Base-by-base conservation (phyloP, 2,329 filamentous ascomycete species). In the Penicillium thymicola region DNA sequence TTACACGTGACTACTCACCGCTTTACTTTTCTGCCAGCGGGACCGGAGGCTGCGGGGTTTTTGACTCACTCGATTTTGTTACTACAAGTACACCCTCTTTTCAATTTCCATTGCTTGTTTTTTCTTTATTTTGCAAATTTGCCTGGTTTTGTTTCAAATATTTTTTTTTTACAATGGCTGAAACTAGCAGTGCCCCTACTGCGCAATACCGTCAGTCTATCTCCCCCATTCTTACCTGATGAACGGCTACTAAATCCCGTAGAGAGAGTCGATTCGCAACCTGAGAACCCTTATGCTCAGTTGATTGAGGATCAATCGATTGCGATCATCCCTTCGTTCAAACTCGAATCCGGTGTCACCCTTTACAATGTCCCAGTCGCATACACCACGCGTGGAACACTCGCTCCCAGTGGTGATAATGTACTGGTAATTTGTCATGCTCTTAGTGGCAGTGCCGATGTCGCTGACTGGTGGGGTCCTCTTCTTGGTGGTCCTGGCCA, bases 231-330 rank as follows among this genome's bases (percentile, higher is more conserved):
- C 47, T 42, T 51, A 49, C 42, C 27, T 23, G 28, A n/a, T 66
- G 66, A 65, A 72, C 67, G 67, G 74, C 73, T 80, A 76, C 78
- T 80, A 80, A 80, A 80, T 80, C 78, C 78, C 78, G 78, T 79
- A 80, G 78, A 80, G 78, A 80, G 73, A 73, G 70, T 76, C 73
- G 72, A 71, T 59, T 68, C 83, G 54, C 91, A 97, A 75, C 86
- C 89, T 68, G 93, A 97, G 78, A 99, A 97, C 77, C 93, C 92
- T 30, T 97, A 92, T 73, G 85, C 90, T 59, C 77, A 82, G 62
- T 82, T 97, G 69, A 96, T 99, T 51, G 88, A 91, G 51, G 88
- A 96, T 68, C 94, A 97, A 77, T 82, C 88, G 52, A 89, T 96
- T 69, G 91, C 89, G 55, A 85, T 94, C 59, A 85, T 99, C 54